Percentiles rank a stretch among this genome's conserved stretches.
Conservation (phyloP, 2,329 filamentous ascomycete species). For the Diplodia sapinea region DNA sequence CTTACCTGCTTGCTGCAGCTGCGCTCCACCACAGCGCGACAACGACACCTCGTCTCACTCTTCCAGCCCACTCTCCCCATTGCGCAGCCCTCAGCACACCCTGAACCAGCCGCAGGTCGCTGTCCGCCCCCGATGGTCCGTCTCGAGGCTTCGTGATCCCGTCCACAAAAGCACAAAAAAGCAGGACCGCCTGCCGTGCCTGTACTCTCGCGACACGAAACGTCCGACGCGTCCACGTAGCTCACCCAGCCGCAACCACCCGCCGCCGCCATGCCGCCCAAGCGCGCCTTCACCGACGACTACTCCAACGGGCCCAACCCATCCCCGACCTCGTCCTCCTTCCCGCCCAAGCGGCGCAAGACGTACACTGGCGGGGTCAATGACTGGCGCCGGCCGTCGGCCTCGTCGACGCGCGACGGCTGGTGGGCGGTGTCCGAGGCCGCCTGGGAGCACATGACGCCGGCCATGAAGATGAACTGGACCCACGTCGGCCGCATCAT, state of each 20-base stretch:
- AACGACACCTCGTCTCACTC: not conserved
- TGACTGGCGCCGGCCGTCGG: slow-evolving; percentile 5
- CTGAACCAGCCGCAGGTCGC: not conserved
- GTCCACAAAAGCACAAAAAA: not conserved
- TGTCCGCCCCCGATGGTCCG: not conserved
- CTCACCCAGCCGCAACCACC: not conserved
- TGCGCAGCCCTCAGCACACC: not conserved
- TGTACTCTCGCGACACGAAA: not conserved
- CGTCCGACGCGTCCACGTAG: not conserved
- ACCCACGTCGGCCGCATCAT: slow-evolving; percentile 23
- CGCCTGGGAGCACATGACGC: slow-evolving; percentile 13
- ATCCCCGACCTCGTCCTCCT: not conserved
- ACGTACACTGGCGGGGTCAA: not conserved
- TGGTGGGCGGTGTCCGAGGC: slow-evolving; percentile 14
- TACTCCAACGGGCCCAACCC: not conserved
- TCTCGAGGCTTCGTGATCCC: not conserved
- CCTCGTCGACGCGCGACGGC: not conserved
- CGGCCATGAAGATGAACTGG: slow-evolving; percentile 27
- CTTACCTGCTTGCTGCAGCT: not conserved
- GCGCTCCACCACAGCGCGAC: not conserved
- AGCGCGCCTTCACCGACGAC: slow-evolving; percentile 13
- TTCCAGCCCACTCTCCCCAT: not conserved
- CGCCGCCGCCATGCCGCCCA: slow-evolving; percentile 4
- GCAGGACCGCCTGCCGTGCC: not conserved
- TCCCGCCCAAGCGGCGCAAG: slow-evolving; percentile 14